A percentile compares a stretch with the other conserved stretches of the same genome.
Evolutionary conservation across 129 eudicot genomes (phyloP).

Genomic region (carrot (Daucus carota)): DH1_v3.0 NC_030385.2:3853001-3853500

Average conservation of each 20-base stretch:
- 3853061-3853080: constrained; percentile 67
- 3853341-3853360: too few relatives aligned
- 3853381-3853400: too few relatives aligned
- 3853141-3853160: constrained; percentile 44
- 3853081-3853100: constrained; percentile 52
- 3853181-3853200: neutral
- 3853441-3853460: neutral
- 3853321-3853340: too few relatives aligned
- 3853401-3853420: neutral
- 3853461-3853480: constrained; percentile 37
- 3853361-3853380: too few relatives aligned
- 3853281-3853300: too few relatives aligned
- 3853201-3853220: constrained; percentile 1
- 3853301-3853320: too few relatives aligned
- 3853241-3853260: too few relatives aligned
- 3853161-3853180: constrained; percentile 63
- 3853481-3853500: constrained; percentile 20
- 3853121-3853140: constrained; percentile 50
- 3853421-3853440: too few relatives aligned
- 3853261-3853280: too few relatives aligned
- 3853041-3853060: constrained; percentile 77
- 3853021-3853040: constrained; percentile 45
- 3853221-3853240: too few relatives aligned
- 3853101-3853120: constrained; percentile 47
- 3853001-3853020: neutral